Base-by-base conservation (phyloP, 768 basidiomycete species). In the Dioszegia aurantiaca region DNA sequence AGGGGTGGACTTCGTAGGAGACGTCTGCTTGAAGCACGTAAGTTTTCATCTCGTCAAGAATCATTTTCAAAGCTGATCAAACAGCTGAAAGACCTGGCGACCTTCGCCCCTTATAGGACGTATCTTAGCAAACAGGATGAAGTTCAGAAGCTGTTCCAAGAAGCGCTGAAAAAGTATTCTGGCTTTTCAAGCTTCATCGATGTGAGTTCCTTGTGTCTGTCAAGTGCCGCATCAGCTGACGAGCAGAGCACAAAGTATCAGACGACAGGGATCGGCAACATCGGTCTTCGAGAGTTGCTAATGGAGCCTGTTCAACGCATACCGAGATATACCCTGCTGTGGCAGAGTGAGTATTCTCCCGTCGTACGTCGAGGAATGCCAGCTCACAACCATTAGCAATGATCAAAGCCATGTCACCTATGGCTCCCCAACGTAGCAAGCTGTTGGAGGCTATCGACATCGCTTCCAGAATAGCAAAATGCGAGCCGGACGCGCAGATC, bases 251-350 rank as follows among this genome's bases (percentile, higher is more conserved):
- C 70, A 12, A 92, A 94, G 80, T 94, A 93, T 72, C 64, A 71
- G 49, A 77, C 76, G 23, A 65, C 74, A 31, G 63, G 82, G 67
- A 91, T 89, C 72, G 64, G 74, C 27, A 88, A 90, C 39, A 83
- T 94, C 56, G 91, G 89, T 42, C 80, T 97, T 55, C 83, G 92
- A 26, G 92, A 94, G 73, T 83, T 95, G 47, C 81, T 97, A 21
- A 94, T 94, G 86, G 93, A 98, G 65, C 93, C 93, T 16, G 90
- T 95, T 4, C 93, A 98, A 70, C 85, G 93, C 31, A 90, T 98
- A 69, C 92, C 93, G 3, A 82, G 94, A 63, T 97, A 97, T 77
- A 93, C 90, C 0, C 80, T 98, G 24, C 82, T 98, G 64, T 90
- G 94, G 77, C 87, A 89, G 59, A 75, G 80, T 80, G 54, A 64